Conservation (phyloP, 345 rosid species). For the Aquilaria yunnanensis region DNA sequence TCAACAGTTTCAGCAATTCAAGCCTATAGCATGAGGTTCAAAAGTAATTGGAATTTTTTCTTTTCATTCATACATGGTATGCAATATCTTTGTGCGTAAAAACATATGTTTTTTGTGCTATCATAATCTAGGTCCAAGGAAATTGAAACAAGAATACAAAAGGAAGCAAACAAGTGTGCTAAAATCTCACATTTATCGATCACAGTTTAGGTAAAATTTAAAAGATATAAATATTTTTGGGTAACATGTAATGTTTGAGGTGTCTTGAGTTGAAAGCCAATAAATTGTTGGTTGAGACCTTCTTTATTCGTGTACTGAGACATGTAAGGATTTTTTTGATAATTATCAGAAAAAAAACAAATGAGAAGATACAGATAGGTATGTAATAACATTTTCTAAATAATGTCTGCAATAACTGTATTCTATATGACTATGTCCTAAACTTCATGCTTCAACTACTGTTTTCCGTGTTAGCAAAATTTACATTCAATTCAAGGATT, state of each 20-base stretch:
- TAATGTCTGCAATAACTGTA: too few relatives aligned
- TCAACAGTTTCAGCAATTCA: too few relatives aligned
- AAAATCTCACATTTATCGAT: neutral
- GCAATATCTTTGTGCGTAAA: too few relatives aligned
- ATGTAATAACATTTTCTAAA: too few relatives aligned
- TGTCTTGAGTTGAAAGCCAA: constrained; percentile 81
- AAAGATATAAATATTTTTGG: constrained; percentile 43
- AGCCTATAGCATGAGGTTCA: too few relatives aligned
- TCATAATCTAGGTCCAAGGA: constrained; percentile 52
- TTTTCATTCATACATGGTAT: too few relatives aligned
- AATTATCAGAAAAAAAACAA: neutral
- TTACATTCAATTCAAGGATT: too few relatives aligned
- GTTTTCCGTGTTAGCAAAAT: too few relatives aligned
- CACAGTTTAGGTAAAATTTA: neutral
- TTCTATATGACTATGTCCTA: too few relatives aligned
- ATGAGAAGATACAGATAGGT: constrained; percentile 8
- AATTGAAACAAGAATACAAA: neutral
- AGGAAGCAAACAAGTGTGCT: constrained; percentile 2
- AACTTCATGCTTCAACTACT: too few relatives aligned
- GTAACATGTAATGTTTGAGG: constrained; percentile 89
- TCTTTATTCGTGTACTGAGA: constrained; percentile 61
- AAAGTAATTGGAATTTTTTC: too few relatives aligned
- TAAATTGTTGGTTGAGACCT: constrained; percentile 81
- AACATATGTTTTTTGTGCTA: constrained; percentile 18
- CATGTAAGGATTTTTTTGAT: constrained; percentile 77